A percentile compares a stretch with the other conserved stretches of the same genome.
Conservation (phyloP, 1,284 basidiomycete genomes). For the Blastosporella zonata region DNA sequence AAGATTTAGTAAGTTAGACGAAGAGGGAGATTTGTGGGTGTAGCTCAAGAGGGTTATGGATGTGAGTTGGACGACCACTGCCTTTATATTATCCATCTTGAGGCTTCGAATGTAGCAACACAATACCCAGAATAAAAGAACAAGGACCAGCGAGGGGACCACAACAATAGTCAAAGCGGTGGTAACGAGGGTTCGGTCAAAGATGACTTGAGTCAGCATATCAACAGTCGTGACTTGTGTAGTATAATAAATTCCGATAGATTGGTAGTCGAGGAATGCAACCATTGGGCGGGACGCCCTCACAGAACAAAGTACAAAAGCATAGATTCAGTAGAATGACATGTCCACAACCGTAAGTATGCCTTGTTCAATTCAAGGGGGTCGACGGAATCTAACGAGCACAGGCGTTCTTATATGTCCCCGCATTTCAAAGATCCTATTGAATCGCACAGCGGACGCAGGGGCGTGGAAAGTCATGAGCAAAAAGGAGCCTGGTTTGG, state of each 20-base stretch:
- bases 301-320: not conserved
- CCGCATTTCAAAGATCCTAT: no score
- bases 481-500: no score
- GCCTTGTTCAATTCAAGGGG: no score
- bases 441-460: no score
- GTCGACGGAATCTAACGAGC: no score
- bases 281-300: not conserved
- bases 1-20: no score
- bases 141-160: not conserved
- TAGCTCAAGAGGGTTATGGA: not conserved
- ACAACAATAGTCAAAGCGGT: slow-evolving; percentile 3
- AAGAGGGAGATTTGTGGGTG: not conserved
- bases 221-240: no score
- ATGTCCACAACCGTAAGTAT: no score
- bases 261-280: not conserved
- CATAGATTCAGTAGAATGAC: no score
- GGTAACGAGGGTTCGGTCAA: not conserved
- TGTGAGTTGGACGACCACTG: not conserved
- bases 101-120: not conserved
- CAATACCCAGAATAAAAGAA: not conserved
- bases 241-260: not conserved
- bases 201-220: not conserved
- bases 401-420: no score
- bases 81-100: slow-evolving; percentile 3
- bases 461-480: no score